Conservation (phyloP, 2,329 filamentous ascomycete genomes). For the Claviceps spartinae region DNA sequence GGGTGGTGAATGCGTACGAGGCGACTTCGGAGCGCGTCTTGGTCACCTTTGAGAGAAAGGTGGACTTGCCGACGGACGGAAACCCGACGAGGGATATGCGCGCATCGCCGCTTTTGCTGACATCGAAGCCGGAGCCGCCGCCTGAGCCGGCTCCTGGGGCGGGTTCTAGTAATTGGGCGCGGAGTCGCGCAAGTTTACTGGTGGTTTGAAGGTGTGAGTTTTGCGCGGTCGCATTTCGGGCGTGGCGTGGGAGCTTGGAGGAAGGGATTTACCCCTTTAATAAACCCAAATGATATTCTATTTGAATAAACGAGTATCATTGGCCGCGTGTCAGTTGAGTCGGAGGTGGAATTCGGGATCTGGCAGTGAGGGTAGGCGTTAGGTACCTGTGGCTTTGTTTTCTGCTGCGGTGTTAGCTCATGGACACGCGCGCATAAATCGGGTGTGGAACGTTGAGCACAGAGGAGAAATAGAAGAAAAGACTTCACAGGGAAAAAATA, state of each 20-base stretch:
- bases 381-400: constrained; percentile 94
- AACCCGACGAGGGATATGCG: constrained; percentile 97
- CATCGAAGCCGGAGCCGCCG: constrained; percentile 76
- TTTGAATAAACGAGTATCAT: neutral
- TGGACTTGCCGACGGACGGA: constrained; percentile 96
- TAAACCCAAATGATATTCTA: constrained; percentile 96
- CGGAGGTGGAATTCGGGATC: neutral
- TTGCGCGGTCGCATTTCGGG: constrained; percentile 45
- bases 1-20: constrained; percentile 91
- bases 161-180: constrained; percentile 89
- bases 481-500: neutral
- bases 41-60: constrained; percentile 96
- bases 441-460: no score
- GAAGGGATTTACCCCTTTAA: constrained; percentile 65
- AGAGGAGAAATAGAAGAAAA: no score
- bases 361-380: neutral
- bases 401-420: constrained; percentile 41
- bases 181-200: constrained; percentile 88
- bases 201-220: constrained; percentile 3
- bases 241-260: neutral
- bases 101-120: constrained; percentile 92
- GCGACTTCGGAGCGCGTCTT: constrained; percentile 95
- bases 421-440: neutral
- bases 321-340: constrained; percentile 7
- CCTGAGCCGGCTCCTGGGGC: constrained; percentile 64